Conservation (phyloP, 1,284 basidiomycete species). For the Malassezia psittaci region DNA sequence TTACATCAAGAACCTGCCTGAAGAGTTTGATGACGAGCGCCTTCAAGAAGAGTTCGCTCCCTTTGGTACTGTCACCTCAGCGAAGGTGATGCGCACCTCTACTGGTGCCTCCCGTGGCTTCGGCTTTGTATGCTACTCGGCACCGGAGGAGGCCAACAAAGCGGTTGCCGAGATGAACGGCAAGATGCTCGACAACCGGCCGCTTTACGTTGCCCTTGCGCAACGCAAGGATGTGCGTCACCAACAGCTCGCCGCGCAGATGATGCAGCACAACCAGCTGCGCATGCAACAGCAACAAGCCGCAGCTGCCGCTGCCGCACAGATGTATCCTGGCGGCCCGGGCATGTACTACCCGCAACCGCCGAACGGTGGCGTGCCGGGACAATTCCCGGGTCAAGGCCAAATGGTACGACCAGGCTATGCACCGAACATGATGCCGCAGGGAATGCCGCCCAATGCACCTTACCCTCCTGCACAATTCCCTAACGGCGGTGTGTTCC, state of each 20-base stretch:
- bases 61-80: conserved; percentile 92
- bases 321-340: conserved; percentile 43
- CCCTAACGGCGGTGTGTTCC: conserved; percentile 39
- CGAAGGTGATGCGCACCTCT: conserved; percentile 95
- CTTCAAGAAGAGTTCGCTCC: conserved; percentile 68
- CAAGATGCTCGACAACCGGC: conserved; percentile 98
- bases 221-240: conserved; percentile 96
- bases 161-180: conserved; percentile 99
- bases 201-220: conserved; percentile 94
- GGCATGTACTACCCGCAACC: conserved; percentile 47
- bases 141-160: conserved; percentile 97
- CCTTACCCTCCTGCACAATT: conserved; percentile 45
- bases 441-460: conserved; percentile 37
- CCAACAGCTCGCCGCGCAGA: conserved; percentile 93
- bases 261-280: conserved; percentile 49
- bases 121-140: conserved; percentile 97
- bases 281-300: conserved; percentile 45
- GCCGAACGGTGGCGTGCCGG: conserved; percentile 17
- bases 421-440: conserved; percentile 47
- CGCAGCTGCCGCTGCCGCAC: conserved; percentile 30
- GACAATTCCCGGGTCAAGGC: conserved; percentile 43
- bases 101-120: conserved; percentile 76
- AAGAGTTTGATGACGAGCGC: conserved; percentile 48
- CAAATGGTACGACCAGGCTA: conserved; percentile 45
- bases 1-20: conserved; percentile 83